Conservation (phyloP, 2,329 filamentous ascomycete species). For the Fusarium sp. region DNA sequence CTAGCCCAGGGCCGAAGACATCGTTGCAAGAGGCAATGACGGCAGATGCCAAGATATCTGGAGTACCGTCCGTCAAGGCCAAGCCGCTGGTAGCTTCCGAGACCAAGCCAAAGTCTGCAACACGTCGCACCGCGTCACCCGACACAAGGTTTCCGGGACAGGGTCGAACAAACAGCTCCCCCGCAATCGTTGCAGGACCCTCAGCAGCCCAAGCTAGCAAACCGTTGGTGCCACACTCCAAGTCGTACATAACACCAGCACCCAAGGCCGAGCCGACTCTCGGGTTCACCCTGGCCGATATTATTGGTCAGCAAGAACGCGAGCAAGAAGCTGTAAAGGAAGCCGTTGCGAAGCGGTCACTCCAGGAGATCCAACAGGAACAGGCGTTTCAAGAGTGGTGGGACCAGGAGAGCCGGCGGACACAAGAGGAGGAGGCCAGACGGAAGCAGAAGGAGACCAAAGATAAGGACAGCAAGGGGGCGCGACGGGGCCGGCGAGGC, state of each 20-base stretch:
- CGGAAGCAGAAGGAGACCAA: slow-evolving; percentile 51
- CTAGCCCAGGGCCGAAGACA: slow-evolving; percentile 60
- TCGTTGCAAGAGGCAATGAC: slow-evolving; percentile 63
- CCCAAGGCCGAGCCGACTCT: slow-evolving; percentile 72
- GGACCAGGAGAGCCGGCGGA: slow-evolving; percentile 83
- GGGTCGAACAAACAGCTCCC: slow-evolving; percentile 53
- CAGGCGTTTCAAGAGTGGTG: slow-evolving; percentile 98
- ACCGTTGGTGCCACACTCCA: slow-evolving; percentile 69
- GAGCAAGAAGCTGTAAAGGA: slow-evolving; percentile 88
- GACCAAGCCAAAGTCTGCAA: slow-evolving; percentile 52
- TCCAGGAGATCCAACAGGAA: slow-evolving; percentile 96
- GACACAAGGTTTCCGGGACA: slow-evolving; percentile 74
- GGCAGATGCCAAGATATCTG: slow-evolving; percentile 42
- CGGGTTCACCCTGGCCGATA: slow-evolving; percentile 85
- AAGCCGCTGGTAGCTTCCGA: slow-evolving; percentile 61
- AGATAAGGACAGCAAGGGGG: slow-evolving; percentile 57
- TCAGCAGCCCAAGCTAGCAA: slow-evolving; percentile 50
- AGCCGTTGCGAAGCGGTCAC: slow-evolving; percentile 85
- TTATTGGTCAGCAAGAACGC: slow-evolving; percentile 85
- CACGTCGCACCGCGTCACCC: slow-evolving; percentile 67
- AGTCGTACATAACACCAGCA: slow-evolving; percentile 67
- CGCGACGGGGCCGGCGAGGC: slow-evolving; percentile 46
- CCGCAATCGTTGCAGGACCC: slow-evolving; percentile 43
- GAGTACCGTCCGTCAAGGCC: slow-evolving; percentile 46
- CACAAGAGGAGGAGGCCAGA: slow-evolving; percentile 71